Conservation (phyloP, 78 protist genomes). For the Creolimax fragrantissima region DNA sequence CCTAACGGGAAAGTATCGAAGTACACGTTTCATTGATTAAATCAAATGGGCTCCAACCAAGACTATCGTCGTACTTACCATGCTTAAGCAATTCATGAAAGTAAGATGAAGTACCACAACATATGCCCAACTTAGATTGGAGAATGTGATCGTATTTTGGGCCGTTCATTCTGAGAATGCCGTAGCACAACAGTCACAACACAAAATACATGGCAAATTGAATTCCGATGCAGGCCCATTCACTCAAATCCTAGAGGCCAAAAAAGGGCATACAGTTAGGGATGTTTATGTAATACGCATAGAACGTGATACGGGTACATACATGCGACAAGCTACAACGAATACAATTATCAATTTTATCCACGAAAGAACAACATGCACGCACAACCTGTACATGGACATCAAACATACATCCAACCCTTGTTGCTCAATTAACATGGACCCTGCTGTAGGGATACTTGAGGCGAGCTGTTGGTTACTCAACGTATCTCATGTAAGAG, state of each 20-base stretch:
- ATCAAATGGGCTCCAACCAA: too few relatives aligned
- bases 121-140: too few relatives aligned
- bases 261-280: background rate
- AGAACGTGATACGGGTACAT: background rate
- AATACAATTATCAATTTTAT: background rate
- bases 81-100: too few relatives aligned
- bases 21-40: too few relatives aligned
- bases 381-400: background rate
- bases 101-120: too few relatives aligned
- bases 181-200: background rate
- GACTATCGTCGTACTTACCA: too few relatives aligned
- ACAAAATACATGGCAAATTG: background rate
- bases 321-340: background rate
- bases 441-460: background rate
- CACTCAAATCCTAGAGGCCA: background rate
- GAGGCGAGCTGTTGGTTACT: background rate
- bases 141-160: background rate
- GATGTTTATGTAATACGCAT: background rate
- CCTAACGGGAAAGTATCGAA: too few relatives aligned
- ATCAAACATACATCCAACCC: background rate
- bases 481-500: conserved; percentile 8
- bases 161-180: background rate
- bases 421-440: background rate
- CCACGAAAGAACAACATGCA: background rate
- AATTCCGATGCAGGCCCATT: background rate